Conservation (phyloP, 176 grass and related monocot species). For the Lolium multiflorum region DNA sequence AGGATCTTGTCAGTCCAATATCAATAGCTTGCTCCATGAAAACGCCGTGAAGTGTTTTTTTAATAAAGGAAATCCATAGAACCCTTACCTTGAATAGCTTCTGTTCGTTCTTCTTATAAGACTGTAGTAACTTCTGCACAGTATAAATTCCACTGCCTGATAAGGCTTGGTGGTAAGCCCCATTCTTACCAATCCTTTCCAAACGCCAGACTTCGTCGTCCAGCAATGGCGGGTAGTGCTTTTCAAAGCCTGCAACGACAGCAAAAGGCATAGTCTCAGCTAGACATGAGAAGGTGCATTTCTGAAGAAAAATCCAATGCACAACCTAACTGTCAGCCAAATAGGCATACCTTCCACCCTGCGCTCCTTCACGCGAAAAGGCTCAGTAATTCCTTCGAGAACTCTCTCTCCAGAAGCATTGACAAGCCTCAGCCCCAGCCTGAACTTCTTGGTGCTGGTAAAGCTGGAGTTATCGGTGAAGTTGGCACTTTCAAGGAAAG, state of each 20-base stretch:
- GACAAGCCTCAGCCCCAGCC: slow-evolving; percentile 56
- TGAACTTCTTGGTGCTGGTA: slow-evolving; percentile 64
- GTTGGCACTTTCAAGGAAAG: slow-evolving; percentile 46
- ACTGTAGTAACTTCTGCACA: slow-evolving; percentile 50
- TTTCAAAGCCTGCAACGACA: slow-evolving; percentile 48
- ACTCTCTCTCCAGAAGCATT: slow-evolving; percentile 43
- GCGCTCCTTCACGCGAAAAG: slow-evolving; percentile 68
- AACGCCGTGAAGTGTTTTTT: neutral
- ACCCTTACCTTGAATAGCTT: slow-evolving; percentile 50
- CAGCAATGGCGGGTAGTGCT: slow-evolving; percentile 53
- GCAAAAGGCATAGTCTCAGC: neutral
- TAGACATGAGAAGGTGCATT: neutral
- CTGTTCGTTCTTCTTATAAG: slow-evolving; percentile 50
- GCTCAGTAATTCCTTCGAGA: slow-evolving; percentile 58
- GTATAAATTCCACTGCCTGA: slow-evolving; percentile 44
- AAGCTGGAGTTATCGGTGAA: slow-evolving; percentile 76
- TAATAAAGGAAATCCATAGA: neutral
- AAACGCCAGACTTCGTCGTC: slow-evolving; percentile 60
- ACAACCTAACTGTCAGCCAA: neutral
- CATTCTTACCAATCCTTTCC: slow-evolving; percentile 46
- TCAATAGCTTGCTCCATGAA: neutral
- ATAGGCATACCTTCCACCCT: slow-evolving; percentile 56
- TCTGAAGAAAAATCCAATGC: neutral
- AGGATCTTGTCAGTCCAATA: slow-evolving; percentile 25
- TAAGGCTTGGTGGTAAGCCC: slow-evolving; percentile 44